Base-by-base conservation (phyloP, 768 basidiomycete genomes). In the Galerina marginata region DNA sequence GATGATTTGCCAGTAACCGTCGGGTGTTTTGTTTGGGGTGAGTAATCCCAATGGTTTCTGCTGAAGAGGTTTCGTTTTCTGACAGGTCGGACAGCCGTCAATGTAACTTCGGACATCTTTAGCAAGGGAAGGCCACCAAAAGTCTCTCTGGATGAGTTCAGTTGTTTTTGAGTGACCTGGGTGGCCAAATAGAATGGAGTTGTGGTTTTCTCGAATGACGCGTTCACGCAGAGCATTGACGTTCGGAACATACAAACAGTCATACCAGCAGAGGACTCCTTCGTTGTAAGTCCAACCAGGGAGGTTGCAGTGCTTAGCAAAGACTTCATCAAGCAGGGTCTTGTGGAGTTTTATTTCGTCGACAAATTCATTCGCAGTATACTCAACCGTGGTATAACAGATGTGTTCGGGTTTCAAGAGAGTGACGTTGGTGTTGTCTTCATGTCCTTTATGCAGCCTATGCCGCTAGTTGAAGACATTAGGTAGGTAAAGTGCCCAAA, bases 121-220 rank as follows among this genome's bases (percentile, higher is more conserved):
- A 0, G 56, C 38, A 39, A 71, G 53, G 4, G 52, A 37, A 0
- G 65, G 60, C 71, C 69, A 72, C 62, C 64, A 70, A 37, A 69
- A 74, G 36, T 75, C 56, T 6, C 71, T 51, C 3, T 37, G 46
- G 10, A 79, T 64, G 0, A 76, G 47, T 26, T 77, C 67, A 6
- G 58, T 26, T 0, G 75, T 79, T 47, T 73, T 77, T 6, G 44
- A 42, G 5, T 63, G 56, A 12, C 79, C 79, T 9, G 67, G 73
- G 42, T 80, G 78, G 5, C 79, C 78, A 7, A 67, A 29, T 1
- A 54, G 26, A 3, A 25, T 4, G 0, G 60, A 56, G 48, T 71
- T 60, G 36, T 71, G 69, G 45, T 61, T 48, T n/a, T 29, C 38
- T 3, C 39, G 36, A 4, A 67, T 48, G 5, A 58, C 43, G 6